Percentiles rank a stretch among this genome's conserved stretches.
Evolutionary conservation across 345 rosid genomes (phyloP).

Genomic region (Hibiscus trionum): DNA sequence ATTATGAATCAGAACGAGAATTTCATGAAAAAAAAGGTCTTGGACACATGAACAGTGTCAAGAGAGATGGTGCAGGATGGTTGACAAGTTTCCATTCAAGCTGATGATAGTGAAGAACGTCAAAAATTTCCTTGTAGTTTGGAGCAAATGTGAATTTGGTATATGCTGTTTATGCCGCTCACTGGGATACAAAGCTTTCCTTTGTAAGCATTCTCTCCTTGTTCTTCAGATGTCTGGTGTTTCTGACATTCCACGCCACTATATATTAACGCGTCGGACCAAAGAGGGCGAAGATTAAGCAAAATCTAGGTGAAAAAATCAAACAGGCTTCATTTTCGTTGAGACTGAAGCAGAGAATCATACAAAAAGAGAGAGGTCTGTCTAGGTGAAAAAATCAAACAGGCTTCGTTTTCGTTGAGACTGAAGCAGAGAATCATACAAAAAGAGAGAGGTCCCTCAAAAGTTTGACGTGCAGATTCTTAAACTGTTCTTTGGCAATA

Average conservation of each 20-base stretch:
- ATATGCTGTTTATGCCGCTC: constrained; percentile 14
- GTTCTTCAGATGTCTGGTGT: constrained; percentile 19
- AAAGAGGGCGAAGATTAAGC: constrained; percentile 11
- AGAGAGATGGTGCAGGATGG: constrained; percentile 9
- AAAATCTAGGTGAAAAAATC: constrained; percentile 7
- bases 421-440: constrained; percentile 25
- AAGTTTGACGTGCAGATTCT: neutral
- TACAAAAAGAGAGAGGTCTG: too few relatives aligned
- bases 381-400: constrained; percentile 5
- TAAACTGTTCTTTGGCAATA: neutral
- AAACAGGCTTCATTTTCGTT: constrained; percentile 10
- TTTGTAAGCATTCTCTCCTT: constrained; percentile 16
- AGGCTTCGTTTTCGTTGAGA: constrained; percentile 9
- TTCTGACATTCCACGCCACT: constrained; percentile 11
- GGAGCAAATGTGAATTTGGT: constrained; percentile 8
- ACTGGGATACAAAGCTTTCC: constrained; percentile 16
- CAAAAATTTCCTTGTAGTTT: constrained; percentile 10
- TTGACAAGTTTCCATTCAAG: constrained; percentile 4
- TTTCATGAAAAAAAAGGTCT: constrained; percentile 4
- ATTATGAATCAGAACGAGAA: neutral
- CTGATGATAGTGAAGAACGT: constrained; percentile 11
- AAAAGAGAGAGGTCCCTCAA: constrained; percentile 50
- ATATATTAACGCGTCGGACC: constrained; percentile 16
- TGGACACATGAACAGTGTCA: neutral
- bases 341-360: constrained; percentile 1